Conservation (phyloP, 345 rosid genomes). For the Rhodamnia argentea region DNA sequence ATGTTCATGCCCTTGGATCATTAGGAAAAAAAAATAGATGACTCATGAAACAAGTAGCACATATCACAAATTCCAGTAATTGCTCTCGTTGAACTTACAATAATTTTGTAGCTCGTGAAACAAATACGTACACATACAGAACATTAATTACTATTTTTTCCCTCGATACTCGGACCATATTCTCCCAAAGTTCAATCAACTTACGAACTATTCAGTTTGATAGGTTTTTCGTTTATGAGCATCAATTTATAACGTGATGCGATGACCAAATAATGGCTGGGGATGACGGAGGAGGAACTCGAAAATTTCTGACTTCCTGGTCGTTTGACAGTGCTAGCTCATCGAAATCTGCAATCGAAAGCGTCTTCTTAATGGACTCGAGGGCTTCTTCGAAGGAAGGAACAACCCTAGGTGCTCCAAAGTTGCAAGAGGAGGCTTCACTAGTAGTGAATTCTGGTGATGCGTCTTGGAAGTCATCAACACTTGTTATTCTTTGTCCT, state of each 20-base stretch:
- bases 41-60: not conserved
- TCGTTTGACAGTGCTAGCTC: constrained; percentile 5
- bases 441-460: not conserved
- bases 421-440: not conserved
- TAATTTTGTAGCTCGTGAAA: not conserved
- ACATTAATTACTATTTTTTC: not conserved
- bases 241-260: not conserved
- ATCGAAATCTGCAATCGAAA: constrained; percentile 14
- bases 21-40: not conserved
- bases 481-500: not conserved
- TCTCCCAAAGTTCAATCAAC: not conserved
- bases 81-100: not conserved
- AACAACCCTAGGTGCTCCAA: not conserved
- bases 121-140: not conserved
- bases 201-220: not conserved
- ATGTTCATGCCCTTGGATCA: not conserved
- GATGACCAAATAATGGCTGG: not conserved
- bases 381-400: constrained; percentile 2
- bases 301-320: not conserved
- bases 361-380: constrained; percentile 14
- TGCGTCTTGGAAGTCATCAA: not conserved
- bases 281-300: not conserved
- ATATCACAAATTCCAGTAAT: not conserved
- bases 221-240: not conserved
- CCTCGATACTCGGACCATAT: not conserved